These are phyloP conservation scores for Torulaspora delbrueckii DNA, from an alignment of 805 yeast species.

Conservation along the genomic window DNA sequence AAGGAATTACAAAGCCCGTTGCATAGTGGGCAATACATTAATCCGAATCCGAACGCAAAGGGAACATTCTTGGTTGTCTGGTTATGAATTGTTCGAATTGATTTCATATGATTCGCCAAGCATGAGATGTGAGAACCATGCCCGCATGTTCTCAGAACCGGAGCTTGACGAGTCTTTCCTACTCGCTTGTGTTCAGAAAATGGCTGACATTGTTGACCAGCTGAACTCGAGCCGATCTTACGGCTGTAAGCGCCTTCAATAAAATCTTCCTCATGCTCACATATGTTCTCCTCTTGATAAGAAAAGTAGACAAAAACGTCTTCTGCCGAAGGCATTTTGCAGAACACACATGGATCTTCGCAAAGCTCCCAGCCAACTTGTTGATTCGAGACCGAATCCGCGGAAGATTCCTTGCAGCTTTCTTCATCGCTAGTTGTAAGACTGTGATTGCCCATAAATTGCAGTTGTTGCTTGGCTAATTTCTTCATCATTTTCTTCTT, in stretches of 20 bases:
- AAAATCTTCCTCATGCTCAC: slow-evolving; percentile 22
- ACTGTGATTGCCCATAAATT: slow-evolving; percentile 56
- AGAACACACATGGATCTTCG: slow-evolving; percentile 32
- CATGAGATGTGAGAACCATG: slow-evolving; percentile 90
- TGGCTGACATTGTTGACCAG: not conserved
- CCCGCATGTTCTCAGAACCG: slow-evolving; percentile 60
- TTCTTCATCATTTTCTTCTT: slow-evolving; percentile 70
- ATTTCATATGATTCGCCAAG: slow-evolving; percentile 55
- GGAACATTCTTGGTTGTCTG: slow-evolving; percentile 83
- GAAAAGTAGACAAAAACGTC: slow-evolving; percentile 31
- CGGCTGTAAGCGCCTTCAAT: not conserved
- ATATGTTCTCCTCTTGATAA: slow-evolving; percentile 28
- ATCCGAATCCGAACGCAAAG: slow-evolving; percentile 62
- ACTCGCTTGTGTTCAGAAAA: not conserved
- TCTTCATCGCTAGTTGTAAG: slow-evolving; percentile 25
- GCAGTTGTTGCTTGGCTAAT: slow-evolving; percentile 71
- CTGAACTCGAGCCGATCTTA: not conserved
- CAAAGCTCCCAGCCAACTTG: slow-evolving; percentile 19
- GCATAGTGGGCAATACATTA: slow-evolving; percentile 86
- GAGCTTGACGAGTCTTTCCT: slow-evolving; percentile 26
- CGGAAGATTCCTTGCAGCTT: slow-evolving; percentile 12
- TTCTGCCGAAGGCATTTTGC: slow-evolving; percentile 31
- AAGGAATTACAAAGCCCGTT: slow-evolving; percentile 80
- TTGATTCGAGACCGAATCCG: slow-evolving; percentile 1
- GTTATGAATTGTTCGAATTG: slow-evolving; percentile 51